Percentiles rank a stretch among this genome's conserved stretches.
phyloP scores from a whole-genome alignment of 495 filamentous ascomycete species.

The Cryomyces minteri region DNA sequence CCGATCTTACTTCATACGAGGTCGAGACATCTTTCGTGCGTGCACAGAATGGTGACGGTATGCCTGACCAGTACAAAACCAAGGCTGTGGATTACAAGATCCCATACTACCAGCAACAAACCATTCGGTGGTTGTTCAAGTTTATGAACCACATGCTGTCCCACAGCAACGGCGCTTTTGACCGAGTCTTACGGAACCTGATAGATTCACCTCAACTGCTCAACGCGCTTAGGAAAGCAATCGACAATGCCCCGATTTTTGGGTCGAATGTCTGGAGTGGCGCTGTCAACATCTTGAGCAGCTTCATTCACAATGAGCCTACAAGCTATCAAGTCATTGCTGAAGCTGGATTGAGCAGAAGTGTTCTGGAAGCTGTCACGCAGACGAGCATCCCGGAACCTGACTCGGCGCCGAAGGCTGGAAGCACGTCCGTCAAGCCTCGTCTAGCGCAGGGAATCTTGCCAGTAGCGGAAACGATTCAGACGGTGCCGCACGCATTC shows the following conservation, averaged over 20 bases:
- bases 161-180: conserved; percentile 65
- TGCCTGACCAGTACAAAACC: conserved; percentile 59
- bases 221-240: conserved; percentile 58
- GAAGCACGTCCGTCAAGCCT: conserved; percentile 10
- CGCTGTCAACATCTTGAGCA: conserved; percentile 74
- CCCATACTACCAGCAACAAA: conserved; percentile 79
- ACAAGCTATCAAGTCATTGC: conserved; percentile 92
- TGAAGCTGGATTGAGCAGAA: conserved; percentile 78
- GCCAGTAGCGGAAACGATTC: conserved; percentile 68
- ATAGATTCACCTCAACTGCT: conserved; percentile 83
- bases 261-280: conserved; percentile 90
- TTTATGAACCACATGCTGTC: conserved; percentile 93
- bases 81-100: conserved; percentile 79
- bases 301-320: conserved; percentile 97
- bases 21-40: conserved; percentile 51
- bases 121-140: conserved; percentile 82
- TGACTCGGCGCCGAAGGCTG: conserved; percentile 11
- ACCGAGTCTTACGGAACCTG: conserved; percentile 76
- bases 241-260: conserved; percentile 57
- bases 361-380: conserved; percentile 66
- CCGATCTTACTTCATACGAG: conserved; percentile 64
- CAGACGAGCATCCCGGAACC: conserved; percentile 9
- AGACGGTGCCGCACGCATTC: conserved; percentile 66
- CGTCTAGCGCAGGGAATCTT: conserved; percentile 56
- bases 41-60: conserved; percentile 47